Percentiles rank a stretch among this genome's conserved stretches.
These are phyloP conservation scores for Moniliella sp. DNA, from an alignment of 1,284 basidiomycete species.

Conservation along the genomic window DNA sequence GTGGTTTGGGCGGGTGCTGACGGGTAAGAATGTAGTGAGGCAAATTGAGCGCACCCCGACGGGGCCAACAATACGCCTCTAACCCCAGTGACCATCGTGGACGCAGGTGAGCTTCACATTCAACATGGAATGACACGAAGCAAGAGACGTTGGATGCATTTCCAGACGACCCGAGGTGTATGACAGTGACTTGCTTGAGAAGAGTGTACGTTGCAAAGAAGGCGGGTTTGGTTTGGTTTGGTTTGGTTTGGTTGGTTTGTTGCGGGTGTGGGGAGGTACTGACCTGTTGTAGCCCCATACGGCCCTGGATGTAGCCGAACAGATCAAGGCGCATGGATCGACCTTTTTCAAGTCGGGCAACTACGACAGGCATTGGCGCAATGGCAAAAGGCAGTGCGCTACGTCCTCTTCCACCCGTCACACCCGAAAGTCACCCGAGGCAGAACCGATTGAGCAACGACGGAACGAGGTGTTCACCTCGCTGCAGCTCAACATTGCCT, in stretches of 20 bases:
- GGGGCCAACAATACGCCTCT: conserved; percentile 49
- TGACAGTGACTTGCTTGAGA: conserved; percentile 35
- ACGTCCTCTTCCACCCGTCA: conserved; percentile 60
- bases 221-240: background rate
- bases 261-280: too few species aligned
- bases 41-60: conserved; percentile 51
- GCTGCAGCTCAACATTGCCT: conserved; percentile 35
- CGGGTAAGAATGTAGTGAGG: conserved; percentile 44
- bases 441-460: conserved; percentile 4
- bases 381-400: conserved; percentile 51
- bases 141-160: conserved; percentile 39
- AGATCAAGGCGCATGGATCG: conserved; percentile 51
- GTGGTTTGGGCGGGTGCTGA: conserved; percentile 45
- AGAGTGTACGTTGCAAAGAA: conserved; percentile 4
- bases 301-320: conserved; percentile 46
- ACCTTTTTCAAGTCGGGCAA: conserved; percentile 59
- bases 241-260: background rate
- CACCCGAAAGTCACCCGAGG: conserved; percentile 38
- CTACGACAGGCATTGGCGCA: conserved; percentile 42
- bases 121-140: background rate
- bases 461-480: conserved; percentile 14
- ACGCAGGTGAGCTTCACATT: conserved; percentile 57
- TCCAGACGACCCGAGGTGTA: conserved; percentile 68
- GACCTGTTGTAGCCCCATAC: conserved; percentile 39
- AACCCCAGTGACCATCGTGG: conserved; percentile 50